Conservation (phyloP, 1,139 yeast genomes). For the Nakaseomyces bracarensis region DNA sequence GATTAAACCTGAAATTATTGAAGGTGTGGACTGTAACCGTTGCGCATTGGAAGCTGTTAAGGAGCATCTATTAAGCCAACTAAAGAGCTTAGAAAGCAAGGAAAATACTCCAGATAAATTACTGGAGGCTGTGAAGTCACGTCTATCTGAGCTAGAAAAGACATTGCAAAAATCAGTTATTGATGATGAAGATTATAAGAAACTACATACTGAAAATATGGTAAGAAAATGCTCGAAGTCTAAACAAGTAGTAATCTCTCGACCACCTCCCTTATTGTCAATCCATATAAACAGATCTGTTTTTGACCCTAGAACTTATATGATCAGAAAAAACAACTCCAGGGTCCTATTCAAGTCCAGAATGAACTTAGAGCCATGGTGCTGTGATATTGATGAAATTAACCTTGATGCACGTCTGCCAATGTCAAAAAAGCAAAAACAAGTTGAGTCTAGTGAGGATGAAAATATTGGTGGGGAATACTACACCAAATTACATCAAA, state of each 20-base stretch:
- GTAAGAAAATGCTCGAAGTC: conserved; percentile 70
- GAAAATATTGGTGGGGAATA: conserved; percentile 29
- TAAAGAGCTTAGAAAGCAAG: conserved; percentile 31
- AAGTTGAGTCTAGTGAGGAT: conserved; percentile 28
- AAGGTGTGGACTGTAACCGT: conserved; percentile 87
- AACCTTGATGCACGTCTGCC: conserved; percentile 74
- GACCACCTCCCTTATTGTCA: conserved; percentile 79
- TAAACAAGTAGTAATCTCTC: conserved; percentile 67
- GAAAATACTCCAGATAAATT: conserved; percentile 34
- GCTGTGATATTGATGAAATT: conserved; percentile 60
- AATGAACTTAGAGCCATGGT: conserved; percentile 59
- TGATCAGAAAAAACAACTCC: conserved; percentile 75
- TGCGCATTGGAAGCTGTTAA: conserved; percentile 66
- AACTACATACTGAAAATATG: conserved; percentile 66
- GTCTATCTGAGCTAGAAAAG: conserved; percentile 48
- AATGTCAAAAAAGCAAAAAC: conserved; percentile 52
- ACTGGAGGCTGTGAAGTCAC: conserved; percentile 38
- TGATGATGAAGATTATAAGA: conserved; percentile 70
- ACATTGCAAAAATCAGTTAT: conserved; percentile 62
- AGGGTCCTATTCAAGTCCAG: conserved; percentile 66
- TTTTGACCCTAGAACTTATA: conserved; percentile 78
- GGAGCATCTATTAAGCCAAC: conserved; percentile 41
- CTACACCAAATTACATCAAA: conserved; percentile 26
- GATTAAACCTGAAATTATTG: conserved; percentile 74
- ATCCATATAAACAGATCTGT: conserved; percentile 88